Evolutionary conservation across 2,329 filamentous ascomycete species (phyloP), one percentile per base, ranked within the genome.

Genomic region (Alternaria panax): DNA sequence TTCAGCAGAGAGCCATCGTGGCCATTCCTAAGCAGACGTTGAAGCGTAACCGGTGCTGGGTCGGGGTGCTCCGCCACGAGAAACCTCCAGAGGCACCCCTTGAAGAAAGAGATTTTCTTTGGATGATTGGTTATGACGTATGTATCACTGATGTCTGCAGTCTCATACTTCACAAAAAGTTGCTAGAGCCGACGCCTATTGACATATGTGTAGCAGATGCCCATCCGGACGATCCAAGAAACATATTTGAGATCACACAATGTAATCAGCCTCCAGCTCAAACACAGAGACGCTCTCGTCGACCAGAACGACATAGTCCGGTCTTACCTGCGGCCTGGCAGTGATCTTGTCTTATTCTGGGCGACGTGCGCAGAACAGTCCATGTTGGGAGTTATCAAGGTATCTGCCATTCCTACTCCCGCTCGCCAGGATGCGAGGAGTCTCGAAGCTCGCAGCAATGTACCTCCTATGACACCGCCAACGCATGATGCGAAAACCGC

Each of bases 41-140:
- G 2, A 71, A 71, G 20, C 28, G 68, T 1, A 68, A 63, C 25
- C 63, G 71, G 16, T 78, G 68, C 52, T 75, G 74, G 68, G 68
- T 80, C 12, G 78, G 70, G 12, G 63, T 81, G n/a, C 65, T 80
- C 3, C 51, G 60, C 18, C 63, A 69, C 41, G 52, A 69, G n/a
- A 68, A 66, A 25, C 27, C 55, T 4, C 58, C 59, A 4, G 34
- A 64, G 4, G 52, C 68, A 3, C 28, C 46, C 5, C 36, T 71
- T 2, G 20, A 30, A 7, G 66, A 73, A 40, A 9, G 24, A 1
- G 72, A 78, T 46, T 77, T 79, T 45, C 51, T 78, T 1, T 81
- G 78, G 76, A 68, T 79, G 55, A 74, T 75, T 32, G 71, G 67
- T 16, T 66, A 75, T 50, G 32, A 47, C n/a, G 74, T 77, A 60